phyloP scores from a whole-genome alignment of 345 rosid genomes.

The Ailanthus altissimus region DNA sequence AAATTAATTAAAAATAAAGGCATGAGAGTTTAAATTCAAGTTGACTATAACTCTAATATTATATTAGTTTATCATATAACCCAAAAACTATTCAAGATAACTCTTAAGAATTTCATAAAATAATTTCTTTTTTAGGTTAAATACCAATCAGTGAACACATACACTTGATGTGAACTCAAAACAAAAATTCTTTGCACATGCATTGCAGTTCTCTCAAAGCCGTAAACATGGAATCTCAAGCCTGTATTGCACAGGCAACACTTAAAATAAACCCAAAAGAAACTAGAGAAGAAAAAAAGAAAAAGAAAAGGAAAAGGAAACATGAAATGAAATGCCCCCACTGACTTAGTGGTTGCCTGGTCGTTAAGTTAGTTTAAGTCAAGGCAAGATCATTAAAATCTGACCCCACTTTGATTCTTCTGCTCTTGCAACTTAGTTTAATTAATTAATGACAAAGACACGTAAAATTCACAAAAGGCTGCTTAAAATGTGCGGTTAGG shows the following conservation, averaged over 20 bases:
- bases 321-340: slow-evolving; percentile 8
- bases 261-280: not conserved
- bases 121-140: too few relatives aligned
- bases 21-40: too few relatives aligned
- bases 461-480: not conserved
- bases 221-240: slow-evolving; percentile 11
- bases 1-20: too few relatives aligned
- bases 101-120: too few relatives aligned
- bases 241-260: not conserved
- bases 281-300: not conserved
- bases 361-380: slow-evolving; percentile 31
- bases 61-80: too few relatives aligned
- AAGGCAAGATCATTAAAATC: slow-evolving; percentile 2
- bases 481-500: not conserved
- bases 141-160: not conserved
- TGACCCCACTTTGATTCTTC: slow-evolving; percentile 13
- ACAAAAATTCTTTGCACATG: slow-evolving; percentile 9
- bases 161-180: not conserved
- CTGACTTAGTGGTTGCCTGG: slow-evolving; percentile 1
- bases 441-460: slow-evolving; percentile 6
- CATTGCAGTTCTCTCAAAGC: slow-evolving; percentile 1
- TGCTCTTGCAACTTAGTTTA: not conserved
- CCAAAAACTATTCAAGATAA: too few relatives aligned
- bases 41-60: too few relatives aligned
- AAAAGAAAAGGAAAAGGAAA: too few relatives aligned